phyloP scores from a whole-genome alignment of 1,139 yeast species.

The Geotrichum bryndzae region DNA sequence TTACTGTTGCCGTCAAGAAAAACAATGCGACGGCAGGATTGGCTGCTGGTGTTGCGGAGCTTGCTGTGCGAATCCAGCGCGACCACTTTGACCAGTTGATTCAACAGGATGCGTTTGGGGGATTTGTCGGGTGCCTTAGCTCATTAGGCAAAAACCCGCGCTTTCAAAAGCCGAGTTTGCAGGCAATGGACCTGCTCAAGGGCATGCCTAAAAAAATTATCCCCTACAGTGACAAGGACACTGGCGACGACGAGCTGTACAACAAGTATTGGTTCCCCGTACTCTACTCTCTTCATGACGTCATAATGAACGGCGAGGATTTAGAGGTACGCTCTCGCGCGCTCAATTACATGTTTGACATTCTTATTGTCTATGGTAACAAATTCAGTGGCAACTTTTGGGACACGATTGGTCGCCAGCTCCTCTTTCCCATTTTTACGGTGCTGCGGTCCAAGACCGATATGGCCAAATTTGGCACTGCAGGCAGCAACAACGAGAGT shows the following conservation, averaged over 20 bases:
- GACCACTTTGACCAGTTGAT: slow-evolving; percentile 60
- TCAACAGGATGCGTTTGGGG: slow-evolving; percentile 68
- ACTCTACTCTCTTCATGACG: slow-evolving; percentile 76
- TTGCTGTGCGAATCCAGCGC: slow-evolving; percentile 57
- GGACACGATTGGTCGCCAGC: slow-evolving; percentile 69
- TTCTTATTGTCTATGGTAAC: slow-evolving; percentile 71
- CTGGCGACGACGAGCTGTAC: slow-evolving; percentile 37
- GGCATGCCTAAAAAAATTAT: slow-evolving; percentile 52
- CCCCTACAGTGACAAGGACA: slow-evolving; percentile 13
- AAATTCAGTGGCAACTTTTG: slow-evolving; percentile 71
- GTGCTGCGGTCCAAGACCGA: slow-evolving; percentile 75
- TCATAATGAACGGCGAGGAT: slow-evolving; percentile 90
- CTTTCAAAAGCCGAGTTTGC: slow-evolving; percentile 75
- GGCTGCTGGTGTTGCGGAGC: slow-evolving; percentile 57
- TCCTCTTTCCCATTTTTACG: slow-evolving; percentile 85
- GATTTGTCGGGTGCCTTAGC: slow-evolving; percentile 69
- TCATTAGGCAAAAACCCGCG: slow-evolving; percentile 78
- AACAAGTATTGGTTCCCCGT: slow-evolving; percentile 70
- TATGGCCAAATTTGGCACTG: slow-evolving; percentile 52
- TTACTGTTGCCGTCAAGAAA: slow-evolving; percentile 58
- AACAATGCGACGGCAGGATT: slow-evolving; percentile 38
- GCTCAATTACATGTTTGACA: slow-evolving; percentile 71
- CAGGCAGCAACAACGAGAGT: neutral
- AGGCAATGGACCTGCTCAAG: slow-evolving; percentile 71
- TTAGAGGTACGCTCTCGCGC: slow-evolving; percentile 91